These are phyloP conservation scores for Verticillium longisporum DNA, from an alignment of 2,329 filamentous ascomycete species.

Conservation along the genomic window DNA sequence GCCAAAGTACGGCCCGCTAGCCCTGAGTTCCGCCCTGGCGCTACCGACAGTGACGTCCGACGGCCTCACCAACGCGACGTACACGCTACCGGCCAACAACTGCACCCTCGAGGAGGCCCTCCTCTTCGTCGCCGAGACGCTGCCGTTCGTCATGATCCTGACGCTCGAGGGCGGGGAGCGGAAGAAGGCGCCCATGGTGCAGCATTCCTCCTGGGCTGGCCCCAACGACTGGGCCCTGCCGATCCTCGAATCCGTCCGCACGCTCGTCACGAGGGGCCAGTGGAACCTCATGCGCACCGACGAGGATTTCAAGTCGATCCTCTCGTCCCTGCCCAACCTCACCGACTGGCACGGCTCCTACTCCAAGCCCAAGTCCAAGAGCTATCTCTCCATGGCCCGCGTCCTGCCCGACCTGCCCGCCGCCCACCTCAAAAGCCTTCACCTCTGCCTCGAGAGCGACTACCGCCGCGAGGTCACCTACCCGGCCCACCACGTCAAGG, in stretches of 20 bases:
- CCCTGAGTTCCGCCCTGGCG: constrained; percentile 34
- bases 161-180: constrained; percentile 73
- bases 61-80: constrained; percentile 49
- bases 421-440: constrained; percentile 52
- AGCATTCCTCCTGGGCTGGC: constrained; percentile 14
- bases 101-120: constrained; percentile 63
- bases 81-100: constrained; percentile 56
- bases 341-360: constrained; percentile 56
- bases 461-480: constrained; percentile 58
- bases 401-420: constrained; percentile 52
- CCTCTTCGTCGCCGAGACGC: constrained; percentile 49
- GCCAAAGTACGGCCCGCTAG: constrained; percentile 39
- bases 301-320: constrained; percentile 56
- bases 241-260: constrained; percentile 49
- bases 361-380: constrained; percentile 68
- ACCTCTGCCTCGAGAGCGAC: constrained; percentile 65
- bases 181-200: constrained; percentile 65
- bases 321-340: constrained; percentile 59
- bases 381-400: constrained; percentile 61
- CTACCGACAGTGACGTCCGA: constrained; percentile 48
- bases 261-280: constrained; percentile 66
- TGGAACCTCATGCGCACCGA: constrained; percentile 67
- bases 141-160: constrained; percentile 57
- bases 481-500: constrained; percentile 54
- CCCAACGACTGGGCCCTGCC: constrained; percentile 30